phyloP scores from a whole-genome alignment of 2,329 filamentous ascomycete genomes.

The Stemphylium lycopersici region DNA sequence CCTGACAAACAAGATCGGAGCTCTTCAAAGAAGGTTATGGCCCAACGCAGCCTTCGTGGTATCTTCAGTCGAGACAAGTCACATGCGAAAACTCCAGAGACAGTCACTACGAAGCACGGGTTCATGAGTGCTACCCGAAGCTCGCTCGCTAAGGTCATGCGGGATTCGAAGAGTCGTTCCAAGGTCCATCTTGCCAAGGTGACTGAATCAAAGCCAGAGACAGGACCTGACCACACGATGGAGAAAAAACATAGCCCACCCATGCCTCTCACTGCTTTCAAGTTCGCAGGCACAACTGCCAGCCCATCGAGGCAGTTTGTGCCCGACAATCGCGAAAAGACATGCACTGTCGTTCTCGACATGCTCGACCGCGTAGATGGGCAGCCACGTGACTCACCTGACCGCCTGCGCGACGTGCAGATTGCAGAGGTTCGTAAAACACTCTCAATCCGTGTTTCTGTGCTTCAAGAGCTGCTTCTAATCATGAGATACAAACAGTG shows the following conservation, averaged over 20 bases:
- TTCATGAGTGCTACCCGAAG: slow-evolving; percentile 23
- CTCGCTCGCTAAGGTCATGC: slow-evolving; percentile 28
- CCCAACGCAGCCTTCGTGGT: slow-evolving; percentile 33
- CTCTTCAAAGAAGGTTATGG: slow-evolving; percentile 17
- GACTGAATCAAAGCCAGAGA: slow-evolving; percentile 3
- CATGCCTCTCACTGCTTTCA: not conserved
- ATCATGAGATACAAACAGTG: slow-evolving; percentile 23
- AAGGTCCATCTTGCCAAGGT: slow-evolving; percentile 14
- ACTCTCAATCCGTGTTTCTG: not conserved
- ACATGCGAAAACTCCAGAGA: not conserved
- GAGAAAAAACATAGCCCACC: not conserved
- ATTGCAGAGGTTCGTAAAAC: slow-evolving; percentile 34
- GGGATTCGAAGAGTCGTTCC: slow-evolving; percentile 24
- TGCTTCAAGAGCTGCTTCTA: slow-evolving; percentile 17
- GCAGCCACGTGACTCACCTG: slow-evolving; percentile 14
- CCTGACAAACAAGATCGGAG: not conserved
- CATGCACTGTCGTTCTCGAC: slow-evolving; percentile 14
- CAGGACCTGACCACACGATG: not conserved
- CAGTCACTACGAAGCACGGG: slow-evolving; percentile 17
- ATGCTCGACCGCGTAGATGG: slow-evolving; percentile 20
- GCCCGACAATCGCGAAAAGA: not conserved
- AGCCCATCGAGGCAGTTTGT: not conserved
- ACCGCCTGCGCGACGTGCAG: slow-evolving; percentile 26
- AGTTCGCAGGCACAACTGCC: not conserved
- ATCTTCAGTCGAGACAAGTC: slow-evolving; percentile 29